Evolutionary conservation across 164 flowering plant species (phyloP), one percentile per base, ranked within the genome.

Genomic region (Vitis cinerea): DNA sequence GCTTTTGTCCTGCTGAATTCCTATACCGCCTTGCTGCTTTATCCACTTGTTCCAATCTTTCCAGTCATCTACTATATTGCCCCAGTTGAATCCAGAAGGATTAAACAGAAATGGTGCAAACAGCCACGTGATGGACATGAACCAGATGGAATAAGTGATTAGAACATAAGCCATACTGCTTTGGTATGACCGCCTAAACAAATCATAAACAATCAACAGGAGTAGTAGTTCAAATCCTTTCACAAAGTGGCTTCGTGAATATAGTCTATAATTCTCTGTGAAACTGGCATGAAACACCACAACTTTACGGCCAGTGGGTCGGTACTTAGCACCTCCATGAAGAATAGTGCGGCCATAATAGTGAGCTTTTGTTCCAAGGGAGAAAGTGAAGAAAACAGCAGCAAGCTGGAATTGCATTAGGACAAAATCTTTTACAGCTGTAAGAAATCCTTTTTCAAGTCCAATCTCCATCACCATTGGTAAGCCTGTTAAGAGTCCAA

Each of bases 381-480:
- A 86, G 78, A 91, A 95, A 15, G 99, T 95, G 85, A 93, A 95
- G 84, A 95, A 95, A 68, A 93, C 89, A 79, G 98, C 77, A 66
- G 98, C 96, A 29, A 95, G 80, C 78, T 95, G 98, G 49, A 95
- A 75, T 75, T 95, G 99, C 98, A 95, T 93, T 74, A 91, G 90
- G 65, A 95, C 73, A 71, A 95, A 91, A 70, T 93, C 97, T 77
- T 86, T 85, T 27, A 90, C 68, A 59, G 98, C 97, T 10, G 80
- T 78, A n/a, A 86, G 86, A 70, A 95, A 91, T 56, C 99, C 99
- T 77, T 79, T 90, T 76, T 95, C 96, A 19, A 95, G 89, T 64
- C 89, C 93, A 68, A 95, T 86, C 78, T 95, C 98, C 88, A 95
- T 93, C 60, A 93, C 87, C 97, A 95, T 93, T 47, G 98, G 98